Conservation (phyloP, 345 rosid species). For the Syzygium jambos region DNA sequence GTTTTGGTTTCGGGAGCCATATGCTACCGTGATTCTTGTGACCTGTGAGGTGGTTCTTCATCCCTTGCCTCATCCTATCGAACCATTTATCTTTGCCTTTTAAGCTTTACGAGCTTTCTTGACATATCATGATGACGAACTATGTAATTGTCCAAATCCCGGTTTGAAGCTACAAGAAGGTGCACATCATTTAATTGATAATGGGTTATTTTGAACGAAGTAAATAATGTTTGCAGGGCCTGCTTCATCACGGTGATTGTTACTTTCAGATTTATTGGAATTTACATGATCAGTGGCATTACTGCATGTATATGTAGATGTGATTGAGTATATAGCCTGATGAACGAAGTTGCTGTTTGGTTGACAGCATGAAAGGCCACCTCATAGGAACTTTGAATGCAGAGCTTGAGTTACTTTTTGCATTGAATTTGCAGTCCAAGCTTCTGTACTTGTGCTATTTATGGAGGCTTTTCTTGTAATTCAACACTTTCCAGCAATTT, state of each 20-base stretch:
- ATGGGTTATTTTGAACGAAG: neutral
- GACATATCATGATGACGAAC: neutral
- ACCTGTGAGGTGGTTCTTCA: constrained; percentile 77
- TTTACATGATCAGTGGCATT: neutral
- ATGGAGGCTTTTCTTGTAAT: neutral
- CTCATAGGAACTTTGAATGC: neutral
- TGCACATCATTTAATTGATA: neutral
- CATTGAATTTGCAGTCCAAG: neutral
- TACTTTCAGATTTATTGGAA: neutral
- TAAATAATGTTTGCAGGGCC: neutral
- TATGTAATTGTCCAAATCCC: neutral
- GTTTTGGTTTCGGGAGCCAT: constrained; percentile 91
- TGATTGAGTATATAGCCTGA: neutral
- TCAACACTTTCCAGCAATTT: neutral
- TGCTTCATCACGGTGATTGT: neutral
- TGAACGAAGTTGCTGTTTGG: neutral
- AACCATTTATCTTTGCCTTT: neutral
- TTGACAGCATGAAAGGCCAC: neutral
- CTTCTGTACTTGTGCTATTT: neutral
- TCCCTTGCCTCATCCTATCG: neutral
- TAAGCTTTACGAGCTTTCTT: neutral
- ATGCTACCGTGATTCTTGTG: constrained; percentile 83
- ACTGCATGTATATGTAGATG: neutral
- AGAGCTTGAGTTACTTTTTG: neutral
- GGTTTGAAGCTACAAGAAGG: neutral